phyloP scores from a whole-genome alignment of 345 rosid species.

The Excoecaria cochinchinensis region DNA sequence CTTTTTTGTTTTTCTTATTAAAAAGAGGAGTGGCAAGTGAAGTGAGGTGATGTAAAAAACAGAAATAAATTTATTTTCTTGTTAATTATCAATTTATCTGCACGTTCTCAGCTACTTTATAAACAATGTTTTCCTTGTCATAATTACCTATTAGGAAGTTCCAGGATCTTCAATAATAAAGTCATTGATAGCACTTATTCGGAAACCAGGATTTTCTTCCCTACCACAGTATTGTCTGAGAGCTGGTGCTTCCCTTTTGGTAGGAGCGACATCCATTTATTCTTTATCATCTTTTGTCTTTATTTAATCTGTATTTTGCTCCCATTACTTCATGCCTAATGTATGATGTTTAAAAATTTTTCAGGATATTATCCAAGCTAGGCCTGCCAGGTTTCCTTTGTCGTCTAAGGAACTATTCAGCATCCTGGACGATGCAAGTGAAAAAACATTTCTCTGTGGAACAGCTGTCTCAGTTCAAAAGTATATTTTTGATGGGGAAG shows the following conservation, averaged over 20 bases:
- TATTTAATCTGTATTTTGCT: neutral
- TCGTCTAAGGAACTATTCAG: slow-evolving; percentile 72
- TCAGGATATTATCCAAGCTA: slow-evolving; percentile 80
- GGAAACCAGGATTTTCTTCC: slow-evolving; percentile 64
- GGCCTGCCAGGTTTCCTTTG: slow-evolving; percentile 65
- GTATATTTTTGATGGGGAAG: slow-evolving; percentile 87
- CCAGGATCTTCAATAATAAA: slow-evolving; percentile 63
- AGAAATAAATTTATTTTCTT: neutral
- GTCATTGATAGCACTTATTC: slow-evolving; percentile 54
- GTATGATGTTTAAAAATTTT: slow-evolving; percentile 17
- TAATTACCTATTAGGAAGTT: slow-evolving; percentile 50
- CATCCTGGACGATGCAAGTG: slow-evolving; percentile 96
- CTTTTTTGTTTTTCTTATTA: neutral
- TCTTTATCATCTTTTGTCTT: slow-evolving; percentile 14
- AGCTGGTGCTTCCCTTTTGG: slow-evolving; percentile 88
- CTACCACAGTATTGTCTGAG: slow-evolving; percentile 67
- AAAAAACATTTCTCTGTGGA: slow-evolving; percentile 74
- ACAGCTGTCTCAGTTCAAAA: slow-evolving; percentile 73
- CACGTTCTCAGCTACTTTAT: neutral
- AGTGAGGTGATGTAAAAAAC: neutral
- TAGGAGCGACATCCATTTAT: slow-evolving; percentile 30
- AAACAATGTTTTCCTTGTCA: neutral
- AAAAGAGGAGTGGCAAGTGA: neutral
- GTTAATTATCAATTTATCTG: neutral
- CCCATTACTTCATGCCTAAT: neutral